phyloP scores from a whole-genome alignment of 208 protist species.

The Baffinella frigidus region DNA sequence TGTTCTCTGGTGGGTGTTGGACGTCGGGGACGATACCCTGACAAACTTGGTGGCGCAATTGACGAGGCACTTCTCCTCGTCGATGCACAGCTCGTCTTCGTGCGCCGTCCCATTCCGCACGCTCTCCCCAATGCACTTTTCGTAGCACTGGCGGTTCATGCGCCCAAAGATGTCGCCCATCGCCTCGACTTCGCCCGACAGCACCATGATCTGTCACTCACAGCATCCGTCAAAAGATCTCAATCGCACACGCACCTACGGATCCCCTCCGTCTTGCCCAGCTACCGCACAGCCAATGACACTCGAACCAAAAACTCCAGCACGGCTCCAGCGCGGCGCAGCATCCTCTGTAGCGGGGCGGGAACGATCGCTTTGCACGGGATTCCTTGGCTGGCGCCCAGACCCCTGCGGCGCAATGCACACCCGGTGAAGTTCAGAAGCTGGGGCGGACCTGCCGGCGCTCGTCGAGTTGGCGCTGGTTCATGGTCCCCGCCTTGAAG shows the following conservation, averaged over 20 bases:
- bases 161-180: slow-evolving; percentile 47
- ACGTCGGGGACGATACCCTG: too few species aligned
- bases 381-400: too few species aligned
- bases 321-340: neutral
- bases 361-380: too few species aligned
- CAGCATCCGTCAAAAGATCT: too few species aligned
- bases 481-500: neutral
- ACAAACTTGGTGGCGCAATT: slow-evolving; percentile 21
- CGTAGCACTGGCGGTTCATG: slow-evolving; percentile 41
- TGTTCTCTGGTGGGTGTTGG: too few species aligned
- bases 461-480: neutral
- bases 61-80: slow-evolving; percentile 15
- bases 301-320: too few species aligned
- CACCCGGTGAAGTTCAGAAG: neutral
- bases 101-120: neutral
- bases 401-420: too few species aligned
- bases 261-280: too few species aligned
- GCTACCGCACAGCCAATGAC: too few species aligned
- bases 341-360: too few species aligned
- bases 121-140: neutral
- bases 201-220: slow-evolving; percentile 12
- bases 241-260: too few species aligned
- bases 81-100: slow-evolving; percentile 13
- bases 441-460: neutral
- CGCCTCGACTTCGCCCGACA: slow-evolving; percentile 10